Percentiles rank a stretch among this genome's conserved stretches.
Conservation (phyloP, 331 rosid genomes). For the Telfairia occidentalis region DNA sequence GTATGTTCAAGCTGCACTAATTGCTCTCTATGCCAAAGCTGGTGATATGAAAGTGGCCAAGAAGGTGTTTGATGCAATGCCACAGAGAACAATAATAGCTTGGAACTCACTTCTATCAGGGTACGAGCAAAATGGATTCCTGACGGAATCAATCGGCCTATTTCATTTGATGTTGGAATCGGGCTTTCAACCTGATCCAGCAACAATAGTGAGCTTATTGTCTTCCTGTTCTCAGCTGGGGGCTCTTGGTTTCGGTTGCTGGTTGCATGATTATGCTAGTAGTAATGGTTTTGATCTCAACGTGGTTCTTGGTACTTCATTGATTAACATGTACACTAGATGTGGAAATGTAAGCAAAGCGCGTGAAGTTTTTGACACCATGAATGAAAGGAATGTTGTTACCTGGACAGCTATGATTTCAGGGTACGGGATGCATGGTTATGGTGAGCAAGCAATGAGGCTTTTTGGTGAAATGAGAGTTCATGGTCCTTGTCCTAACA, state of each 20-base stretch:
- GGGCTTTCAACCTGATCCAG: conserved; percentile 47
- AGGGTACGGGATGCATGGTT: conserved; percentile 66
- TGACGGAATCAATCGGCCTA: conserved; percentile 41
- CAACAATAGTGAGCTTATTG: conserved; percentile 49
- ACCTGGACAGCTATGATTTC: conserved; percentile 91
- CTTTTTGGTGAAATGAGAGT: conserved; percentile 46
- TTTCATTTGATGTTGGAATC: conserved; percentile 36
- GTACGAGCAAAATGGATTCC: conserved; percentile 59
- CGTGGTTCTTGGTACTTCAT: conserved; percentile 57
- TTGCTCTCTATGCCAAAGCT: conserved; percentile 41
- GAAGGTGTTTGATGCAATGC: conserved; percentile 59
- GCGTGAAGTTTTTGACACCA: conserved; percentile 46
- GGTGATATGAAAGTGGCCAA: conserved; percentile 35
- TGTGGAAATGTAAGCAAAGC: conserved; percentile 62
- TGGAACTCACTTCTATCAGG: conserved; percentile 89
- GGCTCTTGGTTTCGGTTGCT: conserved; percentile 54
- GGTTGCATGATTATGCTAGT: conserved; percentile 44
- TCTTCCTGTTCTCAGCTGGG: conserved; percentile 81
- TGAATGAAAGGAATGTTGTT: conserved; percentile 55
- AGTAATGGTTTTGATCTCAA: conserved; percentile 31
- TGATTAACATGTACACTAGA: conserved; percentile 77
- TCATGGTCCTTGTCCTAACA: conserved; percentile 45
- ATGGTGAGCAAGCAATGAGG: conserved; percentile 57
- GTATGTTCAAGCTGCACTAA: conserved; percentile 59
- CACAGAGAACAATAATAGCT: conserved; percentile 46